A percentile compares a stretch with the other conserved stretches of the same genome.
phyloP scores from a whole-genome alignment of 768 basidiomycete genomes.

The Lentinula guzmanii region DNA sequence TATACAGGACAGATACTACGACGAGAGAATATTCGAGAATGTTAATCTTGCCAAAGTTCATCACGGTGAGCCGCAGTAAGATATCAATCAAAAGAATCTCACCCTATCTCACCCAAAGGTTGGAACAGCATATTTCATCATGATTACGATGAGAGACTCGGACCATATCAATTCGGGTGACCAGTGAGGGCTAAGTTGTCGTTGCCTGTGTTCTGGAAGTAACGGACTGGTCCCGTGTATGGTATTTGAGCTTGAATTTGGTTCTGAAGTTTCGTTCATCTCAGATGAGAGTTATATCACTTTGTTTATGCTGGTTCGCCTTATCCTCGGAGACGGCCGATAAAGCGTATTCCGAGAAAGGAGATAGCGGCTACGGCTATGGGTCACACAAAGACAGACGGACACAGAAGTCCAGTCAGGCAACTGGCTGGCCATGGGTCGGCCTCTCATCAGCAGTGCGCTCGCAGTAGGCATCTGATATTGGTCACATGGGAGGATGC shows the following conservation, averaged over 20 bases:
- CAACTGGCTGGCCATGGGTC: too few species aligned
- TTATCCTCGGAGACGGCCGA: too few species aligned
- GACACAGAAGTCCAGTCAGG: too few species aligned
- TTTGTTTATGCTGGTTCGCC: too few species aligned
- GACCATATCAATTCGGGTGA: conserved; percentile 31
- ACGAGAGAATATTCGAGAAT: conserved; percentile 83
- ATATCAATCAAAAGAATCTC: conserved; percentile 17
- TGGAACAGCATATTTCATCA: conserved; percentile 56
- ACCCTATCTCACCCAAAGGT: conserved; percentile 70
- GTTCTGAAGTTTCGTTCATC: background rate
- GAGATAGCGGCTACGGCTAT: too few species aligned
- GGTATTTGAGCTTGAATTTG: background rate
- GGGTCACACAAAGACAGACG: too few species aligned
- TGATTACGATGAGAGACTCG: conserved; percentile 47
- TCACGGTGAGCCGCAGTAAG: conserved; percentile 4
- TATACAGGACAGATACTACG: conserved; percentile 76
- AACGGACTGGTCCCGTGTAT: background rate
- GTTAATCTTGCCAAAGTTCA: conserved; percentile 49
- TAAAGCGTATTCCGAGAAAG: too few species aligned
- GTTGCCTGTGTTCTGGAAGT: background rate
- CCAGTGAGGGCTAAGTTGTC: background rate
- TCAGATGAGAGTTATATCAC: background rate
- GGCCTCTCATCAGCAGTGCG: too few species aligned
- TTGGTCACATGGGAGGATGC: too few species aligned
- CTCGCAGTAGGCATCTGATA: too few species aligned